Evolutionary conservation across 1,284 basidiomycete species (phyloP), one percentile per base, ranked within the genome.

Genomic region (Entoloma clypeatum): DNA sequence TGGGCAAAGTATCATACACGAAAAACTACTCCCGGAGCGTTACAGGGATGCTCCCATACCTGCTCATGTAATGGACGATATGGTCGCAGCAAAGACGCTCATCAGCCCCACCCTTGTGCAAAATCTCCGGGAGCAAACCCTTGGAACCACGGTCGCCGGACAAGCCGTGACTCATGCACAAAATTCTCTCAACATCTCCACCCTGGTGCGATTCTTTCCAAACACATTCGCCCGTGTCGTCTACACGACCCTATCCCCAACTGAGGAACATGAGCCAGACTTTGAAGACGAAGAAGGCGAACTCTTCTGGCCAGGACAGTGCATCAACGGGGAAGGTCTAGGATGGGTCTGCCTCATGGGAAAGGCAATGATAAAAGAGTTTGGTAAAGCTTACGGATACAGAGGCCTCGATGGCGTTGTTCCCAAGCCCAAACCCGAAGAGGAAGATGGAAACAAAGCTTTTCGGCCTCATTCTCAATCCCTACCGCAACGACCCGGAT

Each of bases 261-360:
- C 68, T 9, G 85, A 88, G 50, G 85, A 88, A 58, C 72, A 79
- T 43, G 83, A 86, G 50, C 81, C 82, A 6, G 85, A 87, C 48
- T 77, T 87, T 43, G 85, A 87, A 55, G 85, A 88, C 51, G 79
- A 83, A 49, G 85, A 86, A 56, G 82, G 85, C 47, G 86, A 87
- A 54, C 67, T 88, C 11, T 84, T 77, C 56, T 88, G 85, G 86
- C 86, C 85, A 0, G 75, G 77, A 25, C 78, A 85, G 51, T 68
- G 73, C 30, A 65, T 77, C 36, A 81, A 74, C 21, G 83, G 82
- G 36, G 80, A 85, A 57, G 84, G 85, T 36, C 67, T 88, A 21
- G 85, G 79, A 11, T 88, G 85, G 85, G 76, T 86, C 10, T 86
- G 83, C 58, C 65, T 81, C 28, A 78, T 88, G 74, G 85, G 83